Evolutionary conservation across 139 green algal genomes (phyloP), one percentile per base, ranked within the genome.

Genomic region (Bryopsis sp.): DNA sequence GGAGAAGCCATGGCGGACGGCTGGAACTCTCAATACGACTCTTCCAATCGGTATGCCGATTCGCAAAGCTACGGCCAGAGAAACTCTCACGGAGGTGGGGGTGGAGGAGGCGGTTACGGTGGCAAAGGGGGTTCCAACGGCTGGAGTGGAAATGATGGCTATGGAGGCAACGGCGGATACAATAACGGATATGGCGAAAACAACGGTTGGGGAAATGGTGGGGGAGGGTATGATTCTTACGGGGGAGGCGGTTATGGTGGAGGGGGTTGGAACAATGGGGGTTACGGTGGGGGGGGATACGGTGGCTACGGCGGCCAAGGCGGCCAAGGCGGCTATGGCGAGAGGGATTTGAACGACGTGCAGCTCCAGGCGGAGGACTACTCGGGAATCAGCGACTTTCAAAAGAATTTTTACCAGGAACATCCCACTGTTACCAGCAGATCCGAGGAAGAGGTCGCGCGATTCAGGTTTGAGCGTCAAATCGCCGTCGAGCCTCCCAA

Each of bases 181-280:
- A 11, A 54, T 26, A 26, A 54, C 43, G 43, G 43, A 54, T 54
- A 54, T 54, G 43, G 43, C n/a, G n/a, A n/a, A n/a, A n/a, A n/a
- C n/a, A n/a, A n/a, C n/a, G n/a, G n/a, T n/a, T n/a, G n/a, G n/a
- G n/a, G n/a, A n/a, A n/a, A n/a, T 54, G 43, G 43, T 19, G 43
- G 43, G 15, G 19, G 43, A 19, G 43, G 43, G 19, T 11, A 19
- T 19, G 11, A 19, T 54, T 11, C 15, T 11, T 54, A 54, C 19
- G 43, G 43, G 43, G 43, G 43, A 11, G 43, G 43, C 43, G 43
- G 11, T 11, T 54, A 54, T 54, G 43, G 43, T 54, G 43, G 43
- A 19, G 43, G 43, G 43, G 11, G 19, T 54, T 11, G 43, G 43
- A 26, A 54, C 43, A 19, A 19, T 11, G 11, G 19, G 11, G 43